phyloP scores from a whole-genome alignment of 208 protist genomes.

The Acanthamoeba royreba region DNA sequence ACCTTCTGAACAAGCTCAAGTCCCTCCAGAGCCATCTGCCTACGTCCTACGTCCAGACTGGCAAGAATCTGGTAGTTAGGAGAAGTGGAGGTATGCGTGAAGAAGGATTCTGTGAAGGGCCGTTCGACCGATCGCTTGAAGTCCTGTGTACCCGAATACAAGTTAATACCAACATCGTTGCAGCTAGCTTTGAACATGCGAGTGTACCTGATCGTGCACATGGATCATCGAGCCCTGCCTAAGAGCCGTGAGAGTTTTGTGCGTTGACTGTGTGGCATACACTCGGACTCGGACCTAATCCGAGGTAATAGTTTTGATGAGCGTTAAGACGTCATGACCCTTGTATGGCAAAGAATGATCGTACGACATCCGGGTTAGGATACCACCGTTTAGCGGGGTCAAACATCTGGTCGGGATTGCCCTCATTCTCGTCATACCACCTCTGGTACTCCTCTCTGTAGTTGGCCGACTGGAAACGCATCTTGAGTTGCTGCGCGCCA shows the following conservation, averaged over 20 bases:
- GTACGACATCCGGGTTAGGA: not conserved
- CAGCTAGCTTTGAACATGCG: not conserved
- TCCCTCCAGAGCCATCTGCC: constrained; percentile 43
- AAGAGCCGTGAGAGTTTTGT: constrained; percentile 49
- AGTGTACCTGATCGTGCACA: constrained; percentile 17
- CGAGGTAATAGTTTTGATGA: no score
- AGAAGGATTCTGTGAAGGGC: constrained; percentile 39
- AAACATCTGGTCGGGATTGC: not conserved
- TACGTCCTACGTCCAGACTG: constrained; percentile 31
- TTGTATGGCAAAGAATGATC: no score
- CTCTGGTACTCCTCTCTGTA: not conserved
- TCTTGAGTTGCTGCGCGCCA: not conserved
- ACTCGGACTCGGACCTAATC: constrained; percentile 1
- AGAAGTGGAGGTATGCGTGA: constrained; percentile 52
- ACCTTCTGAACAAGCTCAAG: constrained; percentile 24
- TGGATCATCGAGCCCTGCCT: constrained; percentile 51
- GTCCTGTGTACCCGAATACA: not conserved
- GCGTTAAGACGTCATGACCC: no score
- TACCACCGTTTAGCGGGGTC: not conserved
- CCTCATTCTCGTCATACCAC: not conserved
- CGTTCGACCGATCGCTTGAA: constrained; percentile 32
- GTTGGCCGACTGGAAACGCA: not conserved
- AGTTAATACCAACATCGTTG: no score
- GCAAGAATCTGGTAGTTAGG: constrained; percentile 58
- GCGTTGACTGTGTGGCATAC: constrained; percentile 53